Evolutionary conservation across 345 rosid genomes (phyloP).

Genomic region (Brassica cretica): DNA sequence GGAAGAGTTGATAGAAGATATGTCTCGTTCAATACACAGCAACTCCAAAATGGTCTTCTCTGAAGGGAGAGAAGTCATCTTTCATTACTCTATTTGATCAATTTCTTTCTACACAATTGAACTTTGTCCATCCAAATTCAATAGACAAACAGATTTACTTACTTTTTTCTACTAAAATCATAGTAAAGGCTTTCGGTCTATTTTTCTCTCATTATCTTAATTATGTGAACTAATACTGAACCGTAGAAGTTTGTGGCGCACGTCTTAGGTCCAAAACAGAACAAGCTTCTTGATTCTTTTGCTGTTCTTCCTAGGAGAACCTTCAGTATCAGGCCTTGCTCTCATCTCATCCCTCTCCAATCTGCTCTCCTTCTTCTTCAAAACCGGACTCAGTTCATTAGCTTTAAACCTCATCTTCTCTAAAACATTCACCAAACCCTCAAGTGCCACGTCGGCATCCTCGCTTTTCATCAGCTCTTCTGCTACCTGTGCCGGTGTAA

Average conservation of each 20-base stretch:
- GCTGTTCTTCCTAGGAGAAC: constrained; percentile 36
- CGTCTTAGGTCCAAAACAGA: constrained; percentile 31
- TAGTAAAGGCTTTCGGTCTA: not conserved
- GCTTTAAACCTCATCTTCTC: constrained; percentile 43
- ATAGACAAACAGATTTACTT: not conserved
- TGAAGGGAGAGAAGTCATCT: too few relatives aligned
- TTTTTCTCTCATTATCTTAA: not conserved
- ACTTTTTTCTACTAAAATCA: not conserved
- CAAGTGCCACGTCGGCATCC: constrained; percentile 51
- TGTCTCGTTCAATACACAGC: too few relatives aligned
- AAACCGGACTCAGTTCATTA: not conserved
- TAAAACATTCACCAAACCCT: constrained; percentile 47
- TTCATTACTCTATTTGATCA: not conserved
- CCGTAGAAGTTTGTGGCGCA: constrained; percentile 10
- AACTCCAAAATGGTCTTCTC: too few relatives aligned
- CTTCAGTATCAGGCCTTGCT: constrained; percentile 15
- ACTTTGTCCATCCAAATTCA: not conserved
- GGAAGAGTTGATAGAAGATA: too few relatives aligned
- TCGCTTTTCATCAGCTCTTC: constrained; percentile 65
- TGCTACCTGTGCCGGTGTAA: constrained; percentile 58
- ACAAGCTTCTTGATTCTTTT: constrained; percentile 35
- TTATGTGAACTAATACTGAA: constrained; percentile 10
- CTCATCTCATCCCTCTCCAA: constrained; percentile 27
- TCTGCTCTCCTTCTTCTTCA: constrained; percentile 19
- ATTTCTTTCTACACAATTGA: not conserved